phyloP scores from a whole-genome alignment of 164 flowering plant species.

The Chimonanthus praecox region DNA sequence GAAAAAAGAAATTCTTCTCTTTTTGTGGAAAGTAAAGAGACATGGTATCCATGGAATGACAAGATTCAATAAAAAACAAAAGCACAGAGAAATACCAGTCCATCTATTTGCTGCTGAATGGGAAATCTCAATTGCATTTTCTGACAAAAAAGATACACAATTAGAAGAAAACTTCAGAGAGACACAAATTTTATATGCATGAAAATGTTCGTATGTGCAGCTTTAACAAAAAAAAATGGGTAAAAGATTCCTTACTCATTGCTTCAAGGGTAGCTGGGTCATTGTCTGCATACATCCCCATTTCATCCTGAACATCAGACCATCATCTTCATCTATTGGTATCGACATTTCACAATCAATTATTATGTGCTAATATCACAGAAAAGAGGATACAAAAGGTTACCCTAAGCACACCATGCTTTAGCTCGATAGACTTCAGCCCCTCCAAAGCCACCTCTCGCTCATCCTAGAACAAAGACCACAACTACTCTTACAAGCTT shows the following conservation, averaged over 20 bases:
- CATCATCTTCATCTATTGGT: constrained; percentile 8
- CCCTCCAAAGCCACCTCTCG: constrained; percentile 64
- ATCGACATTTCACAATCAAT: not conserved
- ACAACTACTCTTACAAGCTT: constrained; percentile 2
- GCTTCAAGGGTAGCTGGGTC: constrained; percentile 93
- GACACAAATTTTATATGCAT: not conserved
- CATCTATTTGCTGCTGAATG: constrained; percentile 91
- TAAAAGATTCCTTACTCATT: constrained; percentile 47
- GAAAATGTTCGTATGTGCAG: no score
- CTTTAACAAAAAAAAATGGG: no score
- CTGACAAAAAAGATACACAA: constrained; percentile 32
- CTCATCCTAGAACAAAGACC: constrained; percentile 58
- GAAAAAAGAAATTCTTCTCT: no score
- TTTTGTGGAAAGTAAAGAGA: not conserved
- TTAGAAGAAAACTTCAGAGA: constrained; percentile 11
- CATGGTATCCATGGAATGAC: constrained; percentile 3
- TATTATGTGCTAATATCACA: not conserved
- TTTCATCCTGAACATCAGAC: constrained; percentile 53
- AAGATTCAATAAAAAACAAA: not conserved
- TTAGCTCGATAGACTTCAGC: constrained; percentile 59
- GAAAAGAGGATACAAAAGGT: not conserved
- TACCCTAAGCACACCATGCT: constrained; percentile 74
- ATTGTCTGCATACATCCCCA: constrained; percentile 80
- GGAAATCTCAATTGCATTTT: constrained; percentile 67
- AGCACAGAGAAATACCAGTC: constrained; percentile 55